Conservation (phyloP, 257 asterid species). For the Knoxia roxburghii region DNA sequence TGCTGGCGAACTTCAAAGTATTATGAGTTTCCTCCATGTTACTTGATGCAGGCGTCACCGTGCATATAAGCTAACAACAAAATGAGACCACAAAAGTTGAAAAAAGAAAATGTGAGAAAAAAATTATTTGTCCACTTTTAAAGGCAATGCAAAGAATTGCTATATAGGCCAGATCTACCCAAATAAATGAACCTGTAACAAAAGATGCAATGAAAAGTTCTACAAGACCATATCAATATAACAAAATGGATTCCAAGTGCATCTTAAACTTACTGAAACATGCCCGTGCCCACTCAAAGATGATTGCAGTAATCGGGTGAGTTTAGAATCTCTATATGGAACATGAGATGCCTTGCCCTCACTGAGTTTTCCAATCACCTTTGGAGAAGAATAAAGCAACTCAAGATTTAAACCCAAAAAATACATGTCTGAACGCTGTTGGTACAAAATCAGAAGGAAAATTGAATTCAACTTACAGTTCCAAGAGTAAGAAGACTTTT, state of each 20-base stretch:
- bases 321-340: conserved; percentile 97
- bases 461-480: conserved; percentile 54
- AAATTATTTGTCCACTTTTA: too few relatives aligned
- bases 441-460: too few relatives aligned
- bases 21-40: conserved; percentile 97
- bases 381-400: conserved; percentile 14
- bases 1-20: conserved; percentile 95
- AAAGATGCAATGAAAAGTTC: neutral
- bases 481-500: conserved; percentile 98
- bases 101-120: neutral
- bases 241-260: neutral
- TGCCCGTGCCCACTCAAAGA: conserved; percentile 98
- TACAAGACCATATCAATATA: neutral
- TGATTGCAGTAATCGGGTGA: conserved; percentile 91
- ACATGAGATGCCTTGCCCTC: conserved; percentile 96
- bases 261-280: conserved; percentile 71
- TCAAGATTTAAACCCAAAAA: conserved; percentile 7
- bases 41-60: conserved; percentile 98
- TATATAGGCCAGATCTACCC: neutral
- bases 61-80: conserved; percentile 74
- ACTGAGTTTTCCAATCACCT: conserved; percentile 99
- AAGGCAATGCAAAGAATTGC: neutral
- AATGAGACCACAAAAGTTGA: conserved; percentile 14
- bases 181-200: neutral
- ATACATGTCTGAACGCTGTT: too few relatives aligned